These are phyloP conservation scores for Trifolium repens DNA, from an alignment of 306 rosid species.

Conservation along the genomic window DNA sequence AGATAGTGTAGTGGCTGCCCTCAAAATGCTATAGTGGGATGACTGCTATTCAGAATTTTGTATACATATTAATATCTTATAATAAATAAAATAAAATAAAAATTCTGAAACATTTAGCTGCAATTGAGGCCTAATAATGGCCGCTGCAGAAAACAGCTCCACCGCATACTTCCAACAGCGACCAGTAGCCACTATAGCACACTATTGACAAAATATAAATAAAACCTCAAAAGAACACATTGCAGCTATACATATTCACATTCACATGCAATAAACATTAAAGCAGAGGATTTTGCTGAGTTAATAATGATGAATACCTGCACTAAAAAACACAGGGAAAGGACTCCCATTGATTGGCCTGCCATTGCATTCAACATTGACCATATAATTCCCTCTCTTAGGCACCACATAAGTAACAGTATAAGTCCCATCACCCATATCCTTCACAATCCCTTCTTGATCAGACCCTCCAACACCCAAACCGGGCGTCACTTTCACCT, in stretches of 20 bases:
- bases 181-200: not conserved
- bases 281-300: not conserved
- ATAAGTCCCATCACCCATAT: constrained; percentile 92
- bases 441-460: constrained; percentile 93
- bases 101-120: not conserved
- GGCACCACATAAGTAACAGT: constrained; percentile 93
- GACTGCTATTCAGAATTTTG: not conserved
- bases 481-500: constrained; percentile 82
- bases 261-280: not conserved
- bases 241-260: not conserved
- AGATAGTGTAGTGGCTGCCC: not conserved
- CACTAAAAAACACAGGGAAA: constrained; percentile 97
- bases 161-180: not conserved
- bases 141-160: not conserved
- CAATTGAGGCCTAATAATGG: not conserved
- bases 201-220: not conserved
- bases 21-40: not conserved
- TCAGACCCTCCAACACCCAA: constrained; percentile 96
- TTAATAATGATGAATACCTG: constrained; percentile 60
- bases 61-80: not conserved
- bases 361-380: constrained; percentile 84
- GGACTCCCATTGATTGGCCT: constrained; percentile 96
- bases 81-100: not conserved
- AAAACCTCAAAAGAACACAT: constrained; percentile 30
- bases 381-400: constrained; percentile 97